Conservation (phyloP, 2,329 filamentous ascomycete species). For the Dryadomyces quercivorus region DNA sequence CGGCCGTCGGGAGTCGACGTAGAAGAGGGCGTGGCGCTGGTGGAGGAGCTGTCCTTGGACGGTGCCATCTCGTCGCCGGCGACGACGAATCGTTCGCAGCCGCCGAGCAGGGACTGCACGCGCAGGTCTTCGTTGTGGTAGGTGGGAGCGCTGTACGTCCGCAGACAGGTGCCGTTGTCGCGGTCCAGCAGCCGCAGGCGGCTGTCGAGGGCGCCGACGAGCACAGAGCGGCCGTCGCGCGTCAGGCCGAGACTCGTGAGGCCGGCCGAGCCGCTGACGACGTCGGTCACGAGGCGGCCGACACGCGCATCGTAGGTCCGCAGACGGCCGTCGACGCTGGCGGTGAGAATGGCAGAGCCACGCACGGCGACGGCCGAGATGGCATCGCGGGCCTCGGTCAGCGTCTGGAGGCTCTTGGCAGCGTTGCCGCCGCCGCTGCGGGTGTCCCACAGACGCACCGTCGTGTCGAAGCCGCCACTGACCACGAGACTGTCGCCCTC, state of each 20-base stretch:
- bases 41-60: slow-evolving; percentile 12
- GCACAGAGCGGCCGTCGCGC: slow-evolving; percentile 58
- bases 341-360: slow-evolving; percentile 51
- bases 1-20: slow-evolving; percentile 37
- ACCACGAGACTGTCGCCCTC: slow-evolving; percentile 62
- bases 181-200: slow-evolving; percentile 73
- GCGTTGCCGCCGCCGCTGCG: slow-evolving; percentile 44
- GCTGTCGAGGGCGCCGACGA: slow-evolving; percentile 67
- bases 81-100: slow-evolving; percentile 64
- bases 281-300: slow-evolving; percentile 59
- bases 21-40: slow-evolving; percentile 1
- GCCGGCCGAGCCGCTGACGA: slow-evolving; percentile 41
- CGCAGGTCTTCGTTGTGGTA: slow-evolving; percentile 58
- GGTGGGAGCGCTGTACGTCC: slow-evolving; percentile 41
- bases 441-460: slow-evolving; percentile 64
- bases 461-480: slow-evolving; percentile 63
- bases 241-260: slow-evolving; percentile 69
- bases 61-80: slow-evolving; percentile 62
- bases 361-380: slow-evolving; percentile 39
- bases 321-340: slow-evolving; percentile 75
- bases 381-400: slow-evolving; percentile 61
- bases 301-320: slow-evolving; percentile 72
- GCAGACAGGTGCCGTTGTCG: slow-evolving; percentile 57
- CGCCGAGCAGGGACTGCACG: slow-evolving; percentile 64
- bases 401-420: slow-evolving; percentile 44